Evolutionary conservation across 2,329 filamentous ascomycete species (phyloP).

Genomic region (Ceratocystis cubensis): DNA sequence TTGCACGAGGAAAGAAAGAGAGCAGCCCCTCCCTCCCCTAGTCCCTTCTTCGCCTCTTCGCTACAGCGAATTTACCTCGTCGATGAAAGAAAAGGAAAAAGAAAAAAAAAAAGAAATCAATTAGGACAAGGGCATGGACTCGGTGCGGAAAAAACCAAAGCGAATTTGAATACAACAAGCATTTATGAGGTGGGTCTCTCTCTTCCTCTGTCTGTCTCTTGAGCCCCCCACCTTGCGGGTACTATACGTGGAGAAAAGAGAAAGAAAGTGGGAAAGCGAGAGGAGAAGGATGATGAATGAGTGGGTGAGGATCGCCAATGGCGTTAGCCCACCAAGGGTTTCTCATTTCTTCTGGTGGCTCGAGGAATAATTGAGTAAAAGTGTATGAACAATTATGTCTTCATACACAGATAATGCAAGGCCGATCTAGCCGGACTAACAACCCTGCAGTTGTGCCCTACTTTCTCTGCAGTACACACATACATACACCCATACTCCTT

Average conservation of each 20-base stretch:
- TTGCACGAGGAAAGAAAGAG: neutral
- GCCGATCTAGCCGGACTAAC: no score
- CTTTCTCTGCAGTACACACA: neutral
- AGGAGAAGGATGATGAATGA: neutral
- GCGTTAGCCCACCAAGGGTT: neutral
- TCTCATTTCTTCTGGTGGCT: no score
- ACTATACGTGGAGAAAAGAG: neutral
- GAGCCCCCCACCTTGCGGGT: neutral
- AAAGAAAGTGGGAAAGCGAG: neutral
- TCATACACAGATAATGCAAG: neutral
- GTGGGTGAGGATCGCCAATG: neutral
- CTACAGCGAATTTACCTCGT: neutral
- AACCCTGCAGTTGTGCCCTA: neutral
- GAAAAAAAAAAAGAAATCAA: neutral
- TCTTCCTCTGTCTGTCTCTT: neutral
- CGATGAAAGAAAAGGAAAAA: neutral
- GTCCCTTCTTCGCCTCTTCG: neutral
- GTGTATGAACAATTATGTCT: neutral
- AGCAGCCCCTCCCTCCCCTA: neutral
- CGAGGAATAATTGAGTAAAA: no score
- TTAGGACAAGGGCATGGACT: neutral
- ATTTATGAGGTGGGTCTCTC: neutral
- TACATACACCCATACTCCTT: neutral
- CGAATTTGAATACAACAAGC: neutral
- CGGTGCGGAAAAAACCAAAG: conserved; percentile 5